Conservation (phyloP, 306 rosid species). For the Lagenaria siceraria region DNA sequence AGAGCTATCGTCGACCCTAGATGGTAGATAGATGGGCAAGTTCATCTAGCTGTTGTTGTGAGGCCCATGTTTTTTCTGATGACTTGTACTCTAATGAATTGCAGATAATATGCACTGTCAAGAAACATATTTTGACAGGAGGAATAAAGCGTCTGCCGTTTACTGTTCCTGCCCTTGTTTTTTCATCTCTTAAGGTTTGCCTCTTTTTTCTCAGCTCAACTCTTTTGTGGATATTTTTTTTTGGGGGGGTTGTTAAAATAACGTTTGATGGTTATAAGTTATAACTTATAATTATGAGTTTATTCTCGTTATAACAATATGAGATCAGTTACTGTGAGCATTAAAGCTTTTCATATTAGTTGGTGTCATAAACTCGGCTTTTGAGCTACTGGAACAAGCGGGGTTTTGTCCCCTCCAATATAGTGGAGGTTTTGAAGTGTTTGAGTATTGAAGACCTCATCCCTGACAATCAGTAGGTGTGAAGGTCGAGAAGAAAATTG, state of each 20-base stretch:
- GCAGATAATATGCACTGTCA: conserved; percentile 83
- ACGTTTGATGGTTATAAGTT: background rate
- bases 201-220: background rate
- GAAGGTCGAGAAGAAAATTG: background rate
- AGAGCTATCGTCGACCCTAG: background rate
- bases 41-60: background rate
- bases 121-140: conserved; percentile 75
- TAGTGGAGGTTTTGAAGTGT: background rate
- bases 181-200: conserved; percentile 80
- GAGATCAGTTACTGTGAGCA: background rate
- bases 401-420: background rate
- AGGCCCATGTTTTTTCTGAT: background rate
- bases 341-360: background rate
- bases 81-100: conserved; percentile 20
- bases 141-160: conserved; percentile 88
- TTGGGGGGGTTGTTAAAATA: background rate
- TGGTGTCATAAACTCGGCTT: background rate
- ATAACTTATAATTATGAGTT: background rate
- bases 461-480: background rate
- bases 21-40: background rate
- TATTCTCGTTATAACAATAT: background rate
- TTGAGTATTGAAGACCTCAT: background rate
- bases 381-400: background rate
- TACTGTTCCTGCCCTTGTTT: conserved; percentile 80
- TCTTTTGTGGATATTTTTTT: background rate